phyloP scores from a whole-genome alignment of 192 early-diverging fungal genomes.

The Gorgonomyces haynaldii region DNA sequence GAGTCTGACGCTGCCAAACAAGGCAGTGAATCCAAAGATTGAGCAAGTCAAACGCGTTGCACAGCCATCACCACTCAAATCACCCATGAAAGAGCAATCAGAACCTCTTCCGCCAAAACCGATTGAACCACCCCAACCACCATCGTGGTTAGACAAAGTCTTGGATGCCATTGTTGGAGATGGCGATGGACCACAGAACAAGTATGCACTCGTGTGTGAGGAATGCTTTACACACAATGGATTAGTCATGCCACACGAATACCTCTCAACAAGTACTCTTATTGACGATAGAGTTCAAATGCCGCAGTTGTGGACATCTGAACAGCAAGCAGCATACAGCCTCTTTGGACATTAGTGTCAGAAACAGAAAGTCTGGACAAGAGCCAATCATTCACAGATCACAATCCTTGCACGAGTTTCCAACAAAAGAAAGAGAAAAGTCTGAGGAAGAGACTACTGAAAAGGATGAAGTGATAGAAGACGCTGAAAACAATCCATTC shows the following conservation, averaged over 20 bases:
- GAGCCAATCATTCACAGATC: too few relatives aligned
- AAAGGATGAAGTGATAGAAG: too few relatives aligned
- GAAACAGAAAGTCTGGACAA: too few relatives aligned
- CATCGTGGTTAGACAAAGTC: constrained; percentile 77
- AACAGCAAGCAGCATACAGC: constrained; percentile 1
- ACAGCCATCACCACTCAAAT: neutral
- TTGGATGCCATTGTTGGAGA: constrained; percentile 89
- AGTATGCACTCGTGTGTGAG: constrained; percentile 89
- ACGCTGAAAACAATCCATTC: too few relatives aligned
- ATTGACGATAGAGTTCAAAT: constrained; percentile 7
- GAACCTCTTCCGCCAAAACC: too few relatives aligned
- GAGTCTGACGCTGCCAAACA: neutral
- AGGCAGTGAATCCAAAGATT: neutral
- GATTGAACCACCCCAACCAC: neutral
- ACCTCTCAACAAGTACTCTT: constrained; percentile 25
- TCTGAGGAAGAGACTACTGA: too few relatives aligned
- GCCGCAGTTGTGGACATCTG: constrained; percentile 3
- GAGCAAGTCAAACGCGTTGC: neutral
- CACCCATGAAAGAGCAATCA: neutral
- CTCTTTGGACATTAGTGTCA: too few relatives aligned
- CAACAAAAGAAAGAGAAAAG: too few relatives aligned
- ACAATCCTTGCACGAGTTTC: too few relatives aligned
- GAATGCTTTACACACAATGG: constrained; percentile 91
- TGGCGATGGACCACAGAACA: constrained; percentile 64
- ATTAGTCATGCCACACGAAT: constrained; percentile 69